Evolutionary conservation across 2,329 filamentous ascomycete genomes (phyloP), one percentile per base, ranked within the genome.

Genomic region (Penicillium sclerotiorum): DNA sequence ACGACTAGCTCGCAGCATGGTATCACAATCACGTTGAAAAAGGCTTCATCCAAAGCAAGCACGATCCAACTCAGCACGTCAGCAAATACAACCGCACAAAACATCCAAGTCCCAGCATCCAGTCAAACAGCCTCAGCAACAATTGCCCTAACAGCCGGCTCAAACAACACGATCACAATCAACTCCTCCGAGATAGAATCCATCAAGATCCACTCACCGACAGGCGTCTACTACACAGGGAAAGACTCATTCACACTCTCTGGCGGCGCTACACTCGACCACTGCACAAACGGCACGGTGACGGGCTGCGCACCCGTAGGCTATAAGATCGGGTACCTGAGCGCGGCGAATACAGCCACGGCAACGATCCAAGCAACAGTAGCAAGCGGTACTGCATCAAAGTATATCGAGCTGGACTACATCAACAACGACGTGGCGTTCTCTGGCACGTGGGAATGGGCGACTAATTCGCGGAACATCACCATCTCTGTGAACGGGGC

Each of bases 381-480:
- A 1, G 57, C 40, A 4, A 39, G 9, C 9, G 25, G n/a, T 8
- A 36, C 49, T 0, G n/a, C 15, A 3, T 17, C 57, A 3, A 72
- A 75, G 50, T 71, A 77, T 25, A 50, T 81, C 0, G 75, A 74
- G 1, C 61, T 81, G 11, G 76, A 80, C 57, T 80, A 74, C 38
- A 76, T 80, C 62, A 81, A 81, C 63, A 80, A 81, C 53, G 78
- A 80, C 8, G 68, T 79, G 9, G 70, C 73, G 0, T 70, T 78
- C 13, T 62, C 61, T 1, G 71, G 66, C 0, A 65, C 74, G 0
- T 80, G 77, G 66, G 71, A 57, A 0, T 72, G 61, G 53, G 78
- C 75, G 0, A 69, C 73, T 0, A 82, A 80, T 55, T 74, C 77
- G 0, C 65, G 78, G 1, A 81, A 81, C 46, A 69, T 80, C 59